These are phyloP conservation scores for Scedosporium dehoogii DNA, from an alignment of 2,329 filamentous ascomycete genomes.

Conservation along the genomic window DNA sequence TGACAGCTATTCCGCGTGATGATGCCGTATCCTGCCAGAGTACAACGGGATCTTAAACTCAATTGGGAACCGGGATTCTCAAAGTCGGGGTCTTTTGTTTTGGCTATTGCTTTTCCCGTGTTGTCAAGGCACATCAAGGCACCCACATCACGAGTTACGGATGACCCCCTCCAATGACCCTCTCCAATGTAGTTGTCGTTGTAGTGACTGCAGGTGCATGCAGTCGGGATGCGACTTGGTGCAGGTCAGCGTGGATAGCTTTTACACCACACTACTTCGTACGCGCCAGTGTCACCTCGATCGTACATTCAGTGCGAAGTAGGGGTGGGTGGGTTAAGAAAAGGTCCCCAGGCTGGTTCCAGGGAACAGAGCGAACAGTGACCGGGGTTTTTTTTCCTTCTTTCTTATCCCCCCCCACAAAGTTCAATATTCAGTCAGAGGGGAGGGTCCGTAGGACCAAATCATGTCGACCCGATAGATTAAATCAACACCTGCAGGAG, in stretches of 20 bases:
- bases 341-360: no score
- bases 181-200: not conserved
- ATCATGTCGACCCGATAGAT: not conserved
- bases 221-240: not conserved
- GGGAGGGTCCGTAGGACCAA: not conserved
- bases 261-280: no score
- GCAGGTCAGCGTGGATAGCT: not conserved
- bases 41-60: not conserved
- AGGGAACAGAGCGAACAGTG: no score
- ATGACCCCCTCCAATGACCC: not conserved
- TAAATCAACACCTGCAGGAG: not conserved
- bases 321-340: no score
- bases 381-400: no score
- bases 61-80: not conserved
- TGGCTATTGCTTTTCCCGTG: not conserved
- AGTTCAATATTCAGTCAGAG: no score
- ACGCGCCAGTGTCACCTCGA: not conserved
- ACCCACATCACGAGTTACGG: not conserved
- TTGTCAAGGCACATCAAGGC: not conserved
- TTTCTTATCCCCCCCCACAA: no score
- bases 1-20: not conserved
- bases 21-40: not conserved
- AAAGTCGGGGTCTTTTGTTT: not conserved
- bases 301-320: not conserved
- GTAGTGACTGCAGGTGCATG: not conserved